phyloP scores from a whole-genome alignment of 208 protist species.

The Trypanosoma congolense region DNA sequence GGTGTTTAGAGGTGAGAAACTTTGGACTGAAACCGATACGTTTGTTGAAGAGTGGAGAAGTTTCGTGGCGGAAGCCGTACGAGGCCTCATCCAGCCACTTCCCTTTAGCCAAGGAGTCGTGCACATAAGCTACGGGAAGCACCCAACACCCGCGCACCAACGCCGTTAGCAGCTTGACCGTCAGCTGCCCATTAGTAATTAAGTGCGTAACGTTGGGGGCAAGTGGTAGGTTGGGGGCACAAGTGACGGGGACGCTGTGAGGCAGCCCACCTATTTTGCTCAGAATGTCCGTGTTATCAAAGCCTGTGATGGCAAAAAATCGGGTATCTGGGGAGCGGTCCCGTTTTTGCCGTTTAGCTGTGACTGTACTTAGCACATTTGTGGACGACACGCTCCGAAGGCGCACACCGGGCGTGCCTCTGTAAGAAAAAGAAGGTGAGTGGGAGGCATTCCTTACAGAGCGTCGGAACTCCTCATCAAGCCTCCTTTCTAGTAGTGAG shows the following conservation, averaged over 20 bases:
- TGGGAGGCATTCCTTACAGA: slow-evolving; percentile 29
- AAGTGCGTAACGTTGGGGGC: slow-evolving; percentile 84
- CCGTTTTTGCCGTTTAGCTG: slow-evolving; percentile 8
- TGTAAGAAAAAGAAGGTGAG: slow-evolving; percentile 13
- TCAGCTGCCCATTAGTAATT: slow-evolving; percentile 81
- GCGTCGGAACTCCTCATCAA: slow-evolving; percentile 61
- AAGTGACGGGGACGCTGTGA: slow-evolving; percentile 73
- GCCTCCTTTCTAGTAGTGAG: slow-evolving; percentile 55
- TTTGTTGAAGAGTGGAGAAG: slow-evolving; percentile 63
- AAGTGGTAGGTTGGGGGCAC: slow-evolving; percentile 74
- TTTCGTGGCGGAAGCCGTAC: slow-evolving; percentile 83
- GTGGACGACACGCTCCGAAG: slow-evolving; percentile 19
- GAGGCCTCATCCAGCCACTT: slow-evolving; percentile 59
- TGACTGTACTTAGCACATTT: slow-evolving; percentile 18
- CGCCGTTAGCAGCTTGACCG: slow-evolving; percentile 82
- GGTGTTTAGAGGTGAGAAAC: slow-evolving; percentile 67
- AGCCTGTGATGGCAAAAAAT: slow-evolving; percentile 83
- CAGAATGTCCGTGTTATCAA: slow-evolving; percentile 61
- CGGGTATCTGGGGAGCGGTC: slow-evolving; percentile 68
- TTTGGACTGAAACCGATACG: slow-evolving; percentile 53
- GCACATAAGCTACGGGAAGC: slow-evolving; percentile 65
- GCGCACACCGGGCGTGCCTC: slow-evolving; percentile 3
- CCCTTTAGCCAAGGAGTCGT: slow-evolving; percentile 44
- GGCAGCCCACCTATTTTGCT: slow-evolving; percentile 60
- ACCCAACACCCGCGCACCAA: slow-evolving; percentile 86